Evolutionary conservation across 139 green algal species (phyloP), one percentile per base, ranked within the genome.

Genomic region (Zygnema cylindricum): DNA sequence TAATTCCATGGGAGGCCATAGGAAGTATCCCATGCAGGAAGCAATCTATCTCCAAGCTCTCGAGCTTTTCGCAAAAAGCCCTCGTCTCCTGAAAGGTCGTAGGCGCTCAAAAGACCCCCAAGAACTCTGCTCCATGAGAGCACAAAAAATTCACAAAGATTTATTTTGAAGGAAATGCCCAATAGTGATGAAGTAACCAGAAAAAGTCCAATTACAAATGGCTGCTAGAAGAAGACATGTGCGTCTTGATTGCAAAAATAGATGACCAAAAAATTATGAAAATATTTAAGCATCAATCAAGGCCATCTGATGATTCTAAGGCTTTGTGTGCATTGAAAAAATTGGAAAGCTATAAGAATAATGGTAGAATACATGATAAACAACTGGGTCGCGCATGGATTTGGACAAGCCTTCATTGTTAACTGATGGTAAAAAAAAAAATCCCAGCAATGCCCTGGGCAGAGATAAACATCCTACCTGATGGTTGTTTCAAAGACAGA

Each of bases 1-100:
- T 85, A 91, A 81, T 92, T 93, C 71, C 87, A 91, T 0, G 95
- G 92, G 21, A 97, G 94, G 75, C 96, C 94, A 0, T 75, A 93
- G 25, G 87, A 88, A 0, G 95, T 96, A 88, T 96, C 88, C 87
- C 96, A 97, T 0, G 94, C 95, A 1, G 92, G 90, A 83, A 96
- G 41, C 40, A 98, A 76, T 1, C 79, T 81, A 22, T 93, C 81
- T 1, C 76, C 93, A n/a, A 96, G 83, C 55, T 94, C 79, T 81
- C 85, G 49, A 1, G 90, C 86, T 76, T 93, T 95, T 84, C 86
- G 49, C 0, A 92, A 25, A 42, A 90, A 87, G 69, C 88, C 81
- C 0, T 33, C 3, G 38, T 96, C 94, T 0, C 92, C 91, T 0
- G 90, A 92, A 7, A 97, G 87, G 75, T 97, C 93, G 85, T 95